Evolutionary conservation across 2,329 filamentous ascomycete genomes (phyloP), one percentile per base, ranked within the genome.

Genomic region (Trichoderma cornu-damae): DNA sequence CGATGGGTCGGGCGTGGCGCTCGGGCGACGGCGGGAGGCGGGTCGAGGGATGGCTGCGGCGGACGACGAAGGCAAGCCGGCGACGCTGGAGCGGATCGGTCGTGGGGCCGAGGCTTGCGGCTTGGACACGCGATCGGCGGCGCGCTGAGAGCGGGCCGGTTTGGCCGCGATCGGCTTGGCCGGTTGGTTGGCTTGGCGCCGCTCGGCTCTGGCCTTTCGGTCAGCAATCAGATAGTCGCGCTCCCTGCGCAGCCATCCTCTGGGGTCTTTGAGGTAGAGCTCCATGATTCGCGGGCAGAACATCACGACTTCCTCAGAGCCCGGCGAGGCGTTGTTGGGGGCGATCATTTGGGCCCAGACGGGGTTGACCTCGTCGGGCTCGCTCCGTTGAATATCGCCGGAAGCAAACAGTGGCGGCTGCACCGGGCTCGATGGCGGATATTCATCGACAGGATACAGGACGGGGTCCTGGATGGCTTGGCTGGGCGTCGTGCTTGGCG

Each of bases 201-300:
- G 72, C 53, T 68, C 64, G 1, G 70, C 73, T 47, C 69, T 70
- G 57, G 74, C 77, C 51, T 72, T 75, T 38, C 76, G 72, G 62
- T 83, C 76, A 7, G 76, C 76, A 30, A 73, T 65, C 32, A 84
- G 75, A 24, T 77, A 69, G 3, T 72, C 76, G 2, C 78, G 76
- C 68, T 85, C 80, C 63, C 75, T 73, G 51, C 69, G 69, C 26
- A 82, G 69, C 79, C 79, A 84, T 2, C 64, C 68, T 22, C 65
- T 70, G 1, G 72, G 80, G 62, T 84, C 72, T 24, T 65, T 63
- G 18, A 63, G 63, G 63, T 70, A 81, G 55, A 70, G 69, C 64
- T 75, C 73, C 68, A 80, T 75, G 53, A 84, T 73, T 44, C 79
- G 74, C 3, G 80, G 80, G 55, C 73, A 73, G 68, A 85, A 82